Evolutionary conservation across 768 basidiomycete genomes (phyloP), one percentile per base, ranked within the genome.

Genomic region (Suillus sp.): DNA sequence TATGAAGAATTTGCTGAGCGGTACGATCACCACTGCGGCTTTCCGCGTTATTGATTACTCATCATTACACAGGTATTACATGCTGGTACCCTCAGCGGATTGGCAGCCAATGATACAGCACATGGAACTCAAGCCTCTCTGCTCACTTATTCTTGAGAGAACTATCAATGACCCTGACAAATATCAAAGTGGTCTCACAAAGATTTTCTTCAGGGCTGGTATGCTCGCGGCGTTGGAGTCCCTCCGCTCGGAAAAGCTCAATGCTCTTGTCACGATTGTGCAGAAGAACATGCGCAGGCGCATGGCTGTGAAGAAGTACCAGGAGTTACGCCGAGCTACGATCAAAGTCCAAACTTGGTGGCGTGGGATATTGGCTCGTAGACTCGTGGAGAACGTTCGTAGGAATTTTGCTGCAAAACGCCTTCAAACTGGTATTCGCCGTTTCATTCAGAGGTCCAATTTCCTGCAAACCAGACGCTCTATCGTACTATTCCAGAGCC

Each of bases 201-300:
- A 99, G 79, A 98, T 99, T 68, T 99, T 99, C 81, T 99, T 99
- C 85, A 88, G 97, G 64, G 96, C 97, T 14, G 97, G 97, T 66
- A 98, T 99, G 95, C 89, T 99, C 61, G 96, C 97, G 32, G 91
- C 92, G 7, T 83, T 99, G 51, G 97, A 99, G 78, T 87, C 93
- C 18, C 82, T 96, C 61, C 92, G 97, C 45, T 89, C 95, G 8
- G 88, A 92, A 64, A 84, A 92, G 64, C 84, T 99, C 60, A 96
- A 96, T 72, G 81, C 88, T 25, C 86, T 99, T 78, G 94, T 96
- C 65, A 97, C 95, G 14, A 86, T 97, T 59, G 91, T 99, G 3
- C 97, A 99, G 80, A 99, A 99, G 86, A 98, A 99, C 76, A 90
- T 99, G 82, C 86, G 92, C 56, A 83, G 96, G 59, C 84, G 86